These are phyloP conservation scores for Glarea lozoyensis DNA, from an alignment of 495 filamentous ascomycete genomes.

Conservation along the genomic window DNA sequence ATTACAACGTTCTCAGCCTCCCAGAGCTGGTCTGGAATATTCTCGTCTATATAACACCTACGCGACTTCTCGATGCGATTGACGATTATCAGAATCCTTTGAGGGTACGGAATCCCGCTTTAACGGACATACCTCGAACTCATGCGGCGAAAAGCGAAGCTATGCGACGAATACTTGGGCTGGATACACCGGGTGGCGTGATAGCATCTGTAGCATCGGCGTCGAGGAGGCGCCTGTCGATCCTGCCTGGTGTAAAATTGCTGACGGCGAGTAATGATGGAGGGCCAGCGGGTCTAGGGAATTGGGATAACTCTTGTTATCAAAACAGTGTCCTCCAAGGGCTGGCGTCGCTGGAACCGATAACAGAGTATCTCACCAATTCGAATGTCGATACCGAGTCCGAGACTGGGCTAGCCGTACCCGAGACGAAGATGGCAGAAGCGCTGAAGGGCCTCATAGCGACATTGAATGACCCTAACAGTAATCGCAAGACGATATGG, in stretches of 20 bases:
- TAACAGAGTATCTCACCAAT: conserved; percentile 43
- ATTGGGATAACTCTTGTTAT: conserved; percentile 92
- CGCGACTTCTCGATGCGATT: conserved; percentile 47
- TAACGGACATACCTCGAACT: conserved; percentile 19
- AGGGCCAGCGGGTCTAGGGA: conserved; percentile 74
- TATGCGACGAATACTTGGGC: conserved; percentile 56
- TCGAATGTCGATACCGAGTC: conserved; percentile 18
- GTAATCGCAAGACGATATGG: conserved; percentile 67
- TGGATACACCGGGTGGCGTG: conserved; percentile 40
- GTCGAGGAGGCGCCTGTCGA: conserved; percentile 17
- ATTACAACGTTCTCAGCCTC: conserved; percentile 25
- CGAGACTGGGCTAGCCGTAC: conserved; percentile 24
- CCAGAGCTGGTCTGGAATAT: conserved; percentile 52
- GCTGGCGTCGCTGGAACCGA: conserved; percentile 62
- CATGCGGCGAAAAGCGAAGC: conserved; percentile 58
- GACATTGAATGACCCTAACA: conserved; percentile 55
- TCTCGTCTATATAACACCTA: conserved; percentile 52
- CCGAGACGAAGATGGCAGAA: conserved; percentile 37
- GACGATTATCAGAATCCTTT: conserved; percentile 29
- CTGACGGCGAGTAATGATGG: conserved; percentile 7
- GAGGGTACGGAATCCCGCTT: conserved; percentile 17
- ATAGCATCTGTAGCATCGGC: conserved; percentile 19
- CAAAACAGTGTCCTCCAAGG: conserved; percentile 94
- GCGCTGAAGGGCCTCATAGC: conserved; percentile 55
- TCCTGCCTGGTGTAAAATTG: conserved; percentile 16